Base-by-base conservation (phyloP, 192 early-diverging fungal genomes). In the Cladochytrium replicatum region DNA sequence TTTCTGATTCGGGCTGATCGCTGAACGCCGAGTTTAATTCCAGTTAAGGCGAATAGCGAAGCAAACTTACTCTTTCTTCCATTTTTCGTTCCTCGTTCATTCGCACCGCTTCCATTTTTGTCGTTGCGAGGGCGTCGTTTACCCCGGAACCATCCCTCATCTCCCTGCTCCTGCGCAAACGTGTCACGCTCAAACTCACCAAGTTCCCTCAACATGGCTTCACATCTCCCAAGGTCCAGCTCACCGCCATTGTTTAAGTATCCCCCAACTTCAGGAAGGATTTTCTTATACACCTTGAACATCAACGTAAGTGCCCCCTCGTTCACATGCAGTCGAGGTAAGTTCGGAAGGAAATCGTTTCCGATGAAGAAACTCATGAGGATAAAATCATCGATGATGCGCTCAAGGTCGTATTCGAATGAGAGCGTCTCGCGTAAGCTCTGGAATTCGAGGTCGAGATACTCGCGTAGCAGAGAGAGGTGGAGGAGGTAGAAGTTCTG, bases 341-440 rank as follows among this genome's bases (percentile, higher is more conserved):
- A 57, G 64, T 94, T 88, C 2, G 92, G 91, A 55, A 99, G 69
- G 54, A 96, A 96, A 64, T 99, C 95, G 62, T 99, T 99, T 41
- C 95, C 95, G 13, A 99, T 91, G 71, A 99, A 99, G 70, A 93
- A 96, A 52, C 84, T 86, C 65, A 99, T 55, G 47, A 99, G 81
- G 37, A 97, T 89, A 83, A 94, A 97, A 63, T 99, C 95, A 54
- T 99, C 95, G 58, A 99, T 84, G 11, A 96, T 83, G 1, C 81
- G 58, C 57, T 99, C 93, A 19, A 99, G 54, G 49, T 94, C 82
- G 64, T 86, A 97, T 4, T 75, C 60, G 46, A 91, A 90, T 1
- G 83, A 63, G 17, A 88, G 63, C 2, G 66, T 60, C 4, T 60
- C 48, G 13, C 69, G 50, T 4, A 89, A 61, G 43, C 72, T 72